Evolutionary conservation across 2,329 filamentous ascomycete species (phyloP), one percentile per base, ranked within the genome.

Genomic region (Colletotrichum liaoningense): DNA sequence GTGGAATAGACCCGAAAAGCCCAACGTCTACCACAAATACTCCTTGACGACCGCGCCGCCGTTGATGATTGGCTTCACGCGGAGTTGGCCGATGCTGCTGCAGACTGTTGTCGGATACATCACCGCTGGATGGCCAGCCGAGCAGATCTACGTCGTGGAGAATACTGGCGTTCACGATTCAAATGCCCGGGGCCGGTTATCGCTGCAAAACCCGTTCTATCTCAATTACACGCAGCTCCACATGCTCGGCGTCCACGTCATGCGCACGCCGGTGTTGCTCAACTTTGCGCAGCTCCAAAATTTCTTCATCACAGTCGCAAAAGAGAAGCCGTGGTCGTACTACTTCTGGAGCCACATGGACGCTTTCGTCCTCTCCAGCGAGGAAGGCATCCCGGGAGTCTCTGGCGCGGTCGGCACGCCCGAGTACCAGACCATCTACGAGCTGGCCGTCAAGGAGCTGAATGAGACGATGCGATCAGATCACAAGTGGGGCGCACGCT

Each of bases 301-400:
- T 73, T 89, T 86, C 78, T 88, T 84, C 76, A 79, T 89, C 16
- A 82, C 82, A 42, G 79, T 86, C 2, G 84, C 87, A 0, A 82
- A 87, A 63, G 78, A 83, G 35, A 77, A 84, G 19, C 75, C 81
- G 3, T 89, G 86, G 84, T 79, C 81, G 0, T 83, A 86, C 76
- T 90, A 88, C 77, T 90, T 88, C 77, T 90, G 87, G 87, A 84
- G 82, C 14, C 88, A 90, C 77, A 88, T 88, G 85, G 88, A 90
- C 74, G 84, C 89, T 1, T 79, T 85, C 1, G 84, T 83, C 0
- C 72, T 86, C 1, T 83, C 83, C 3, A 83, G 81, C 60, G 86
- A 88, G 63, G 79, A 80, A 46, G 84, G 84, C 1, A 67, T 42
- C 1, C 59, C 69, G 5, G 66, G 73, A 1, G 28, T 77, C 0